Conservation (phyloP, 495 filamentous ascomycete genomes). For the Penicillium canariense region DNA sequence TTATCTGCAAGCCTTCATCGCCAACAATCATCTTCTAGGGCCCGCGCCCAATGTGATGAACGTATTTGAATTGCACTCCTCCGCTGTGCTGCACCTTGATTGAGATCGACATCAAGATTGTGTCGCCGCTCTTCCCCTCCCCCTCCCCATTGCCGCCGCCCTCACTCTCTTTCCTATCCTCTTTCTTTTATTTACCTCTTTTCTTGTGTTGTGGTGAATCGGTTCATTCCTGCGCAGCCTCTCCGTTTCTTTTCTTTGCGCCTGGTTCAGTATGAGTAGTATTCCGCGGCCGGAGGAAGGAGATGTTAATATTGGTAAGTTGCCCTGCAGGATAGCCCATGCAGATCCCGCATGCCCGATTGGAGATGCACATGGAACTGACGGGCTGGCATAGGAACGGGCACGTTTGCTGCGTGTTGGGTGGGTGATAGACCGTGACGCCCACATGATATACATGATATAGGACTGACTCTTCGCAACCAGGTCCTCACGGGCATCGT, state of each 20-base stretch:
- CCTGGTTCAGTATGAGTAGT: conserved; percentile 25
- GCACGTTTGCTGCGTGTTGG: conserved; percentile 31
- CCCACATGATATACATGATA: background rate
- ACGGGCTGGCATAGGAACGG: conserved; percentile 20
- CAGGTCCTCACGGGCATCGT: conserved; percentile 34
- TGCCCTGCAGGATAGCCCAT: background rate
- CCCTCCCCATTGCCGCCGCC: no score
- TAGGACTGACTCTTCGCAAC: background rate
- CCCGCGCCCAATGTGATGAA: background rate
- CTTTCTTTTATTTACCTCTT: background rate
- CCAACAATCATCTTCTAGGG: background rate
- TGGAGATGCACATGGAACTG: no score
- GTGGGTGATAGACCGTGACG: conserved; percentile 12
- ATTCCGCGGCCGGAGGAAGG: conserved; percentile 30
- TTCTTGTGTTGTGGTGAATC: background rate
- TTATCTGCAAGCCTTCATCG: background rate
- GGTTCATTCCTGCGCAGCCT: background rate
- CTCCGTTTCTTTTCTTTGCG: conserved; percentile 2
- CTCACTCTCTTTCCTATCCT: no score
- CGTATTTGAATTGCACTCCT: conserved; percentile 15
- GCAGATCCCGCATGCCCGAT: background rate
- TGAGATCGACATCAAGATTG: background rate
- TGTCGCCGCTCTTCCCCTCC: background rate
- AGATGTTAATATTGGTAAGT: conserved; percentile 32
- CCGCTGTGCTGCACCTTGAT: conserved; percentile 3